Evolutionary conservation across 169 alveolate species (phyloP), one percentile per base, ranked within the genome.

Genomic region (Babesia divergens): DNA sequence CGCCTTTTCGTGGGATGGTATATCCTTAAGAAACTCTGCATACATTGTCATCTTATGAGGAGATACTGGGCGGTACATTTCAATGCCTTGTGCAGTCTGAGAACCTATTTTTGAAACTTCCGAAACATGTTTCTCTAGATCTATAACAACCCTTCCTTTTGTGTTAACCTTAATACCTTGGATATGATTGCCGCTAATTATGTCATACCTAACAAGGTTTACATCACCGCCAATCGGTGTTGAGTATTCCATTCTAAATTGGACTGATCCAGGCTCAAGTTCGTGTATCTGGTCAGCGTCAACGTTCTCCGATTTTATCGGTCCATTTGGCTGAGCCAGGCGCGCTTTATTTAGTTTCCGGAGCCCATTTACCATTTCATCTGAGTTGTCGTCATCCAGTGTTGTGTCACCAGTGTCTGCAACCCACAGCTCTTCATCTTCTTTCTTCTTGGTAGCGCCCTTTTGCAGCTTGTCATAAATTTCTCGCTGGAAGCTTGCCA

Each of bases 201-300:
- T 49, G 24, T 77, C 86, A 46, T 67, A 77, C 24, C 86, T 43
- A 20, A 51, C 18, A 20, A 77, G 34, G 34, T 77, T 34, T 16
- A 60, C 53, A 8, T 77, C 82, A 6, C 68, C 43, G 0, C 86
- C 86, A 4, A 77, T 56, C 4, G 86, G 86, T 24, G 54, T 53
- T 13, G 56, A 50, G 34, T 77, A 77, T 6, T 50, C 65, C 86
- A 77, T 77, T 47, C 86, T 66, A 34, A 77, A 77, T 49, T 77
- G 69, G 18, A 56, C 65, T 18, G 32, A 35, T 1, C 18, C 43
- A 9, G 74, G 71, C 22, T 34, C 14, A 26, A 77, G 59, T 31
- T 77, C 76, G 14, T 77, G 72, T 37, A 67, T 60, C 4, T 55
- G 35, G 7, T 37, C 74, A 3, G 49, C 18, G 16, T 29, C 50